A percentile compares a stretch with the other conserved stretches of the same genome.
Evolutionary conservation across 768 basidiomycete species (phyloP).

Genomic region (Mycena metata): DNA sequence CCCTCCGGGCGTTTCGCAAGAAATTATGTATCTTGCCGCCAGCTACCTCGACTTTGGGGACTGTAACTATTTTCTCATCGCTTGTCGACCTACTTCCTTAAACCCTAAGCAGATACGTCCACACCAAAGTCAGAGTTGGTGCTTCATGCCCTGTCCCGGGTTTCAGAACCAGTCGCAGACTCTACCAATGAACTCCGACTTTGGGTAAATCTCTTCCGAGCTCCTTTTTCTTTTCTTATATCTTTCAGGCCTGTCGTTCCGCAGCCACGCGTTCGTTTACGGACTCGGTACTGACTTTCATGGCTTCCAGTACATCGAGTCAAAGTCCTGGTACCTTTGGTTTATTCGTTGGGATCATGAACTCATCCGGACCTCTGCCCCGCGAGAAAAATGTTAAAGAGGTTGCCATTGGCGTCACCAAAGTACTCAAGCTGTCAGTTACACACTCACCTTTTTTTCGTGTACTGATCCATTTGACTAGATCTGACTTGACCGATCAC

Average conservation of each 20-base stretch:
- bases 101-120: slow-evolving; percentile 46
- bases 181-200: slow-evolving; percentile 38
- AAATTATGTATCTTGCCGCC: slow-evolving; percentile 60
- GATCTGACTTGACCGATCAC: slow-evolving; percentile 67
- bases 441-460: not conserved
- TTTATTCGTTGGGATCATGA: slow-evolving; percentile 63
- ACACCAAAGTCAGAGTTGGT: slow-evolving; percentile 56
- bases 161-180: slow-evolving; percentile 29
- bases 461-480: slow-evolving; percentile 42
- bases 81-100: slow-evolving; percentile 14
- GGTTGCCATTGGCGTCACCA: slow-evolving; percentile 61
- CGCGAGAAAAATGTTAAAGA: slow-evolving; percentile 51
- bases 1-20: slow-evolving; percentile 46
- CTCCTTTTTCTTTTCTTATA: slow-evolving; percentile 14
- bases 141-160: slow-evolving; percentile 49
- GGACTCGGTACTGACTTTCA: slow-evolving; percentile 61
- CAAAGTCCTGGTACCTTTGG: slow-evolving; percentile 47
- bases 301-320: slow-evolving; percentile 52
- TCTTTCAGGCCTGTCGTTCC: slow-evolving; percentile 48
- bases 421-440: slow-evolving; percentile 68
- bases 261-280: slow-evolving; percentile 56
- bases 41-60: slow-evolving; percentile 72
- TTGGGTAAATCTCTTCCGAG: slow-evolving; percentile 55
- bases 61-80: slow-evolving; percentile 56
- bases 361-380: slow-evolving; percentile 59